Base-by-base conservation (phyloP, 208 protist species). In the Kentomonas sorsogonicus region DNA sequence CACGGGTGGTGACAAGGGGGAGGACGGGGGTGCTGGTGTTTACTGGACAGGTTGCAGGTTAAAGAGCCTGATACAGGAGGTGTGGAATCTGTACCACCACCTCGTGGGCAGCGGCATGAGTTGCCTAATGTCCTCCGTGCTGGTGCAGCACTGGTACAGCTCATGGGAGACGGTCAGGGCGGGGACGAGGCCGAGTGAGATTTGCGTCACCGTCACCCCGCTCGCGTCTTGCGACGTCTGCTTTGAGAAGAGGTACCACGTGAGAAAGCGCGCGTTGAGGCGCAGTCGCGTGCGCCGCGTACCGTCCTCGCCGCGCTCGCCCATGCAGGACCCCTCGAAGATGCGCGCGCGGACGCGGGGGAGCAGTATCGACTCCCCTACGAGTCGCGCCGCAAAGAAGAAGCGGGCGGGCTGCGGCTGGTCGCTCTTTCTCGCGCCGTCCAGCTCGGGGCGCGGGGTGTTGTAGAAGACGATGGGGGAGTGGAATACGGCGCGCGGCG, bases 51-150 rank as follows among this genome's bases (percentile, higher is more conserved):
- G 44, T 50, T 59, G 65, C 46, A 76, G 56, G 9, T 71, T 66
- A 15, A 85, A 57, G 0, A 57, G 36, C 26, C 66, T 55, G 41
- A 92, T 77, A 39, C 83, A 15, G n/a, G 58, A 30, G 57, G 89
- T 89, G 61, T 93, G 74, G 22, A 65, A 41, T 33, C 58, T 40
- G 59, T 93, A 93, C 80, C 81, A 93, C 46, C 79, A 4, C 20
- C 69, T 47, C 22, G 60, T 74, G 0, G 65, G 74, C 16, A 77
- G 46, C 4, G 73, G 74, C 23, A 72, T 74, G 38, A 59, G 51
- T 20, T 74, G 65, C 59, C 86, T 66, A 11, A 93, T 83, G 20
- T 84, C 30, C n/a, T 73, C 53, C 22, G 64, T 54, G 33, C 71
- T 75, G 45, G 65, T 53, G 46, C 82, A 93, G 7, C 79, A 82